These are phyloP conservation scores for Microascus cirrosus DNA, from an alignment of 2,329 filamentous ascomycete genomes.

Conservation along the genomic window DNA sequence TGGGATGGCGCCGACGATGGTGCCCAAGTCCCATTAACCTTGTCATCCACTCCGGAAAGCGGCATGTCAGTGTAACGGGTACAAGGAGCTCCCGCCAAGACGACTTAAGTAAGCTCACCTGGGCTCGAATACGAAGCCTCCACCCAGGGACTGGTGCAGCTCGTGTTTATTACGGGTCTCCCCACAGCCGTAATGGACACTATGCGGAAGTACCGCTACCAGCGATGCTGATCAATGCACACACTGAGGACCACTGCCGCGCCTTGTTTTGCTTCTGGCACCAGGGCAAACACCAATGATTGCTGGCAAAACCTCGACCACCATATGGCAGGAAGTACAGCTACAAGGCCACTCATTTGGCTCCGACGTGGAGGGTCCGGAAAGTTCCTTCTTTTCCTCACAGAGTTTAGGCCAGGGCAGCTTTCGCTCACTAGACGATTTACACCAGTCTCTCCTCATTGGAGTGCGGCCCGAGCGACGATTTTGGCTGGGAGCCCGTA, in stretches of 20 bases:
- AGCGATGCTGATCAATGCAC: neutral
- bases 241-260: neutral
- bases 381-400: neutral
- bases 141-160: neutral
- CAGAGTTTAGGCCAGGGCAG: neutral
- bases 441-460: neutral
- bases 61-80: neutral
- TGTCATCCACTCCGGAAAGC: neutral
- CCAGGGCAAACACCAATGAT: neutral
- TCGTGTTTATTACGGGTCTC: neutral
- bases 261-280: neutral
- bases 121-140: neutral
- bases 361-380: neutral
- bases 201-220: too few species aligned
- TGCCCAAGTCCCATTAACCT: neutral
- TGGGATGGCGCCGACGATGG: neutral
- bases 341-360: neutral
- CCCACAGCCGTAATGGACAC: neutral
- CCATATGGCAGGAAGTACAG: neutral
- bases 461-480: neutral
- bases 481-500: neutral
- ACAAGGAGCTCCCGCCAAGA: neutral
- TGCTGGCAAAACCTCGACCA: neutral
- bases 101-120: neutral
- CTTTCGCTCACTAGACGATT: neutral